Evolutionary conservation across 768 basidiomycete species (phyloP).

Genomic region (Rickenella mellea): DNA sequence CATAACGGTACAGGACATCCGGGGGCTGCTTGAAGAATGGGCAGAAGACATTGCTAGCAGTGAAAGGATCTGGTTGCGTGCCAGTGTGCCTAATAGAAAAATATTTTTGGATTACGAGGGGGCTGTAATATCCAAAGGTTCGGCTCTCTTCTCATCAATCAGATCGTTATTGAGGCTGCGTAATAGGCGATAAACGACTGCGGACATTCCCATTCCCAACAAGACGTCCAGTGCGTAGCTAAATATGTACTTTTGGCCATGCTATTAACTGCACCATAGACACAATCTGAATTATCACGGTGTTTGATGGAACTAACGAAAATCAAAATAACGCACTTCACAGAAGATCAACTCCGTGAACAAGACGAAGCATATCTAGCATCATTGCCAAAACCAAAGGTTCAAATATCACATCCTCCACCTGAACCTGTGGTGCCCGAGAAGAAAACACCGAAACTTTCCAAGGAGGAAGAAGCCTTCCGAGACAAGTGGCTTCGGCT

Average conservation of each 20-base stretch:
- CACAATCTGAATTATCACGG: conserved; percentile 80
- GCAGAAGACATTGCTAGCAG: conserved; percentile 76
- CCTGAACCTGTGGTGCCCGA: conserved; percentile 34
- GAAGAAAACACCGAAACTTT: conserved; percentile 46
- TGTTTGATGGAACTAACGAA: conserved; percentile 81
- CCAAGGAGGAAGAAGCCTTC: conserved; percentile 69
- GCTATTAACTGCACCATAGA: conserved; percentile 33
- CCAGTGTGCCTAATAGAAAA: conserved; percentile 75
- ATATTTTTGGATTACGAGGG: conserved; percentile 89
- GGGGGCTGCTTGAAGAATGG: conserved; percentile 77
- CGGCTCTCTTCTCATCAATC: background rate
- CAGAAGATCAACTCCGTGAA: conserved; percentile 71
- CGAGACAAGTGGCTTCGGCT: conserved; percentile 78
- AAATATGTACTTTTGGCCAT: background rate
- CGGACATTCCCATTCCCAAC: conserved; percentile 95
- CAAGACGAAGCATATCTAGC: conserved; percentile 88
- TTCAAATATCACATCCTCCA: conserved; percentile 30
- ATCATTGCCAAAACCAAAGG: conserved; percentile 77
- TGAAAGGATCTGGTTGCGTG: conserved; percentile 87
- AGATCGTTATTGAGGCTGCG: background rate
- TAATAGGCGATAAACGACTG: conserved; percentile 58
- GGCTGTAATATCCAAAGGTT: conserved; percentile 60
- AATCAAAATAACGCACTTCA: conserved; percentile 78
- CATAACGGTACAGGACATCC: conserved; percentile 61
- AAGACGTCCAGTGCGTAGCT: conserved; percentile 71